These are phyloP conservation scores for Kazachstania viticola DNA, from an alignment of 805 yeast genomes.

Conservation along the genomic window DNA sequence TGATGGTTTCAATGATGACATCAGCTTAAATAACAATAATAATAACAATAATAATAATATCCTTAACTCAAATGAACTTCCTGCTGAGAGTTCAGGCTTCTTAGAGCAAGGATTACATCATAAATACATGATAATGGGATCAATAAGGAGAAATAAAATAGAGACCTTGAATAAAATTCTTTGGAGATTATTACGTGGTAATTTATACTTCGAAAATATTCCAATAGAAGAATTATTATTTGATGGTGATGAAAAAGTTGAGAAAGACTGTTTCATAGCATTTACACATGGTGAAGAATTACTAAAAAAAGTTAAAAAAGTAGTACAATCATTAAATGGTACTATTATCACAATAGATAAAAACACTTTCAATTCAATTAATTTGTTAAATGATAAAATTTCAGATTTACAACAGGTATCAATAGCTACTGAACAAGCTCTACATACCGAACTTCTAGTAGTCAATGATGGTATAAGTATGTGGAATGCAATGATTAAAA, in stretches of 20 bases:
- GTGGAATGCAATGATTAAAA: constrained; percentile 59
- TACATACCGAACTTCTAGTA: constrained; percentile 66
- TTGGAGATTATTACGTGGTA: constrained; percentile 92
- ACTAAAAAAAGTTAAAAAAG: constrained; percentile 59
- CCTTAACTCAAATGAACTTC: neutral
- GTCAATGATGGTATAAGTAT: constrained; percentile 61
- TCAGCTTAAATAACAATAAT: constrained; percentile 3
- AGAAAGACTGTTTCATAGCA: constrained; percentile 74
- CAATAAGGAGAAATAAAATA: constrained; percentile 61
- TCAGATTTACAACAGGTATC: constrained; percentile 49
- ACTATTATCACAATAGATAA: constrained; percentile 39
- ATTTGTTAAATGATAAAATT: constrained; percentile 36
- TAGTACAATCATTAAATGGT: constrained; percentile 86
- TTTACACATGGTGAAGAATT: constrained; percentile 84
- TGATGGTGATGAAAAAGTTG: constrained; percentile 44
- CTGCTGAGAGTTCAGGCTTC: constrained; percentile 1
- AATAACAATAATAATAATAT: constrained; percentile 4
- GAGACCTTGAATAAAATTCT: constrained; percentile 66
- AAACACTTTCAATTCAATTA: constrained; percentile 27
- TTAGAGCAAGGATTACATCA: constrained; percentile 15
- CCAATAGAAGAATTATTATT: constrained; percentile 61
- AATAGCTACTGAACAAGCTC: constrained; percentile 53
- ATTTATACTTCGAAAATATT: constrained; percentile 62
- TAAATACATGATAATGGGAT: constrained; percentile 48
- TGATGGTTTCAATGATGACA: constrained; percentile 7